Percentiles rank a stretch among this genome's conserved stretches.
phyloP scores from a whole-genome alignment of 768 basidiomycete species.

The Termitomyces sp. region DNA sequence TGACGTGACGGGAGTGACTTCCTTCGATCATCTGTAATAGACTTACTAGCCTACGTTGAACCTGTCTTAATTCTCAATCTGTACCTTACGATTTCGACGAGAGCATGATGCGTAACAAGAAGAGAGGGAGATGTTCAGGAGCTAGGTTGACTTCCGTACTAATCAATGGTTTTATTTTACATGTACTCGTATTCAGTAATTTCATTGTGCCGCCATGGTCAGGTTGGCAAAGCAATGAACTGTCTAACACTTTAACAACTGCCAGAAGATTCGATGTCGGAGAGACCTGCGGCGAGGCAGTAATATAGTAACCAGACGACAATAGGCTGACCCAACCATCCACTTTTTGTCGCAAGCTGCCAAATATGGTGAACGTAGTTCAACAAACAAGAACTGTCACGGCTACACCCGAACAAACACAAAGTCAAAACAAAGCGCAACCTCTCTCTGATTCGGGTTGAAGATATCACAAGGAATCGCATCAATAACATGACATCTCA shows the following conservation, averaged over 20 bases:
- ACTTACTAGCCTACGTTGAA: neutral
- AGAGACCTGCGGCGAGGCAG: neutral
- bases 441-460: neutral
- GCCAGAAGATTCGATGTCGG: neutral
- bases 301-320: neutral
- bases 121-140: neutral
- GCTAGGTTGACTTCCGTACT: neutral
- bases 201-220: neutral
- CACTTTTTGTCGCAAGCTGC: constrained; percentile 9
- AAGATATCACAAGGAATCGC: neutral
- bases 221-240: no score
- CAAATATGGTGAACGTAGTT: constrained; percentile 35
- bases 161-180: neutral
- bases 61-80: neutral
- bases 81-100: neutral
- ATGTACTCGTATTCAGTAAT: neutral
- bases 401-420: constrained; percentile 3
- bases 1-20: constrained; percentile 15
- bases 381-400: constrained; percentile 4
- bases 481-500: neutral
- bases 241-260: neutral
- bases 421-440: neutral
- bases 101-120: neutral
- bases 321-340: neutral
- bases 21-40: constrained; percentile 7